Evolutionary conservation across 2,329 filamentous ascomycete species (phyloP).

Genomic region (Dactylellina drechsleri): DNA sequence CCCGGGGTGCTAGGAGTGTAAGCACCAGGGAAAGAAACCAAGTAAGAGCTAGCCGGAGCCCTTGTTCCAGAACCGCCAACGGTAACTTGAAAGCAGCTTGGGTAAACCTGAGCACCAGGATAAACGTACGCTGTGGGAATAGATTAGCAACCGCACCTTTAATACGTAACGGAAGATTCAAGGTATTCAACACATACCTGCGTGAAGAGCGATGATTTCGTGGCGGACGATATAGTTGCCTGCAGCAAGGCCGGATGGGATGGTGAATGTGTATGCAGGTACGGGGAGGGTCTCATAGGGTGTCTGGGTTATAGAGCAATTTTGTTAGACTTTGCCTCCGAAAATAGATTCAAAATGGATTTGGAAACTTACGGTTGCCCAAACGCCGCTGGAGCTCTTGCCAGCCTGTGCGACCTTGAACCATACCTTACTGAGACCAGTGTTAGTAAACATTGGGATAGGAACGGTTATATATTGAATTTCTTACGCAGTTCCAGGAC

Average conservation of each 20-base stretch:
- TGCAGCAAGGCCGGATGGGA: constrained; percentile 66
- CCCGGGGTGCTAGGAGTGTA: constrained; percentile 67
- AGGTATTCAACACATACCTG: constrained; percentile 57
- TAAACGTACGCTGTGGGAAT: constrained; percentile 61
- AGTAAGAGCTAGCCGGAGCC: constrained; percentile 53
- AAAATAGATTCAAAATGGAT: not conserved
- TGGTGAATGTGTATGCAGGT: constrained; percentile 65
- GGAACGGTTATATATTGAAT: too few relatives aligned
- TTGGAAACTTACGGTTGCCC: constrained; percentile 36
- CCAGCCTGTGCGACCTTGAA: constrained; percentile 54
- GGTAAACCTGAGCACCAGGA: constrained; percentile 70
- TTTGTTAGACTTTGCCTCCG: not conserved
- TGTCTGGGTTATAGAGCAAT: constrained; percentile 38
- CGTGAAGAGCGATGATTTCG: constrained; percentile 69
- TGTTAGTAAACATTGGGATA: not conserved
- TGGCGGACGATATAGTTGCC: constrained; percentile 71
- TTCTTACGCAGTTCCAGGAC: constrained; percentile 63
- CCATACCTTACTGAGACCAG: constrained; percentile 39
- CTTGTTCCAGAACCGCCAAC: constrained; percentile 62
- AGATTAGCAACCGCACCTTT: constrained; percentile 37
- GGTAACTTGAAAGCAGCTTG: constrained; percentile 69
- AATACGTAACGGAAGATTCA: too few relatives aligned
- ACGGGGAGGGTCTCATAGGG: constrained; percentile 60
- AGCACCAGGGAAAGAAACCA: constrained; percentile 68
- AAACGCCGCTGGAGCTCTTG: constrained; percentile 29